Evolutionary conservation across 345 rosid species (phyloP).

Genomic region (Abelmoschus esculentus): DNA sequence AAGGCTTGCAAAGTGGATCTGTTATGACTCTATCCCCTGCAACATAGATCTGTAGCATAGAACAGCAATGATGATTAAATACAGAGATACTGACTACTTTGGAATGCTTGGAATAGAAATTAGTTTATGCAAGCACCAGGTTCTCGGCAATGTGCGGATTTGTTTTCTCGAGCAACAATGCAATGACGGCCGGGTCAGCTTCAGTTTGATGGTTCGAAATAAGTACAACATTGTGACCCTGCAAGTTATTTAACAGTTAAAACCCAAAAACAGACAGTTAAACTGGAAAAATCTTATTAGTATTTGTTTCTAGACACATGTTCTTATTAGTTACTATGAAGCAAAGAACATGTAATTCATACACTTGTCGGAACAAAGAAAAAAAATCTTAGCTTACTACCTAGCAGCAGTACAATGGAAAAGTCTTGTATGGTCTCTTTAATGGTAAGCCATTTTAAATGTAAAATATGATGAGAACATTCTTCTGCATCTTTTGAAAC

Average conservation of each 20-base stretch:
- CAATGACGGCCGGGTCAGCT: constrained; percentile 91
- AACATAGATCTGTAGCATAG: constrained; percentile 58
- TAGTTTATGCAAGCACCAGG: constrained; percentile 36
- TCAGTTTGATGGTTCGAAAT: constrained; percentile 97
- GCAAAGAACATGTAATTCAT: neutral
- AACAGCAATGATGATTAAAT: constrained; percentile 15
- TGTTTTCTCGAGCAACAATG: constrained; percentile 75
- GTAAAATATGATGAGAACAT: neutral
- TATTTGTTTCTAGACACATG: neutral
- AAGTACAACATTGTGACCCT: constrained; percentile 86
- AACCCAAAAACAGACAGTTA: constrained; percentile 1
- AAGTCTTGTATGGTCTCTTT: neutral
- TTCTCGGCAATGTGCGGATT: constrained; percentile 58
- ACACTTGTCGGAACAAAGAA: neutral
- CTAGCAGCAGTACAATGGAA: neutral
- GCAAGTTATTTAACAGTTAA: constrained; percentile 25
- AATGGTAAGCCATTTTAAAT: neutral
- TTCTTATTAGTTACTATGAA: neutral
- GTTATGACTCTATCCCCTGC: constrained; percentile 97
- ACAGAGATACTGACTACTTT: constrained; percentile 4
- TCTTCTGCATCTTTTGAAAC: neutral
- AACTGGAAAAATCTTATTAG: neutral
- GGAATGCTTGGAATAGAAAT: constrained; percentile 15
- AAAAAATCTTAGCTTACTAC: neutral
- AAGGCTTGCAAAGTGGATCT: constrained; percentile 97